Evolutionary conservation across 2,329 filamentous ascomycete species (phyloP), one percentile per base, ranked within the genome.

Genomic region (Colletotrichum lindemuthianum): DNA sequence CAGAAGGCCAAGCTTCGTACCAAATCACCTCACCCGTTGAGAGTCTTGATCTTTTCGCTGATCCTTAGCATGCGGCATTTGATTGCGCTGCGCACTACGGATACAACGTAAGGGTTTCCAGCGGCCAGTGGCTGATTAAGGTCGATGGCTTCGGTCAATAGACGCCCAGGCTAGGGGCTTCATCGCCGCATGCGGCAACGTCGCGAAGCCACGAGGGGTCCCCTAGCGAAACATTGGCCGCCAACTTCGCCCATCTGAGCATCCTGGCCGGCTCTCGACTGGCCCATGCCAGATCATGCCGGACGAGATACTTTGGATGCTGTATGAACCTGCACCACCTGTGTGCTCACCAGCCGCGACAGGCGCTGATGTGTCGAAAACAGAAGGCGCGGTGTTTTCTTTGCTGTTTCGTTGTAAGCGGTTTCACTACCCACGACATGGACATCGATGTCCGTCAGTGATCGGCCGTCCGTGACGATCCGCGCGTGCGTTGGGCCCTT

Each of bases 101-200:
- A 24, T 24, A 24, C 24, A 24, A 24, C 24, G 24, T 24, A 24
- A 24, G 24, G 24, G 9, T 39, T 41, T 45, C 54, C 61, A 57
- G 55, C 50, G 60, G 50, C 61, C 57, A 51, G 61, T 55, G 57
- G 61, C 61, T 65, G 50, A 55, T 50, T 16, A 60, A 44, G 37
- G 36, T 43, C 33, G 45, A 51, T 55, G 50, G 57, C 61, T 47
- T 60, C 57, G 39, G 57, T 51, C 50, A 45, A 65, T 16, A 49
- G 50, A 15, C 24, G 50, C 50, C 44, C 44, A 24, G 24, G 24
- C 24, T 24, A 45, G 32, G 16, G 24, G 34, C 15, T 43, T 24
- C 43, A 33, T 50, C 40, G 44, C 61, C 40, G 61, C 44, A 60
- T 50, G 44, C 44, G 49, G 60, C 37, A 37, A 49, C 41, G 43